phyloP scores from a whole-genome alignment of 2,329 filamentous ascomycete genomes.

The Aspergillus brunneoviolaceus region DNA sequence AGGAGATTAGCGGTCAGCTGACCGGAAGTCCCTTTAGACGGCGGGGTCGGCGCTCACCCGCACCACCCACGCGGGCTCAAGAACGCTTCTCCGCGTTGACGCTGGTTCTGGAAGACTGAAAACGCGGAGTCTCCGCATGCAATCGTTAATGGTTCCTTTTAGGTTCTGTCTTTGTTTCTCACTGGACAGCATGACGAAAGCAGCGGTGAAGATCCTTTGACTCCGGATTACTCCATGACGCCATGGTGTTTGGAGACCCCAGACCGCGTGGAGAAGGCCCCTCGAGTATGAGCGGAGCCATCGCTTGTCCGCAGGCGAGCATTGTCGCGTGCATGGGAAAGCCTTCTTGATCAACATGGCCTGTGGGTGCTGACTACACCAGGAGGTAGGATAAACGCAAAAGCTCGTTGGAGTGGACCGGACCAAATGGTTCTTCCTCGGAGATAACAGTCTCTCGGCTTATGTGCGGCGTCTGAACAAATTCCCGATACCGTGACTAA shows the following conservation, averaged over 20 bases:
- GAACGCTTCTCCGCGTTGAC: slow-evolving; percentile 7
- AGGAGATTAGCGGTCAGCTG: background rate
- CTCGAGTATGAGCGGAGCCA: background rate
- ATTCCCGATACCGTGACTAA: background rate
- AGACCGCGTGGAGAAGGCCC: background rate
- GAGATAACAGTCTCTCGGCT: background rate
- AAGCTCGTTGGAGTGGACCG: background rate
- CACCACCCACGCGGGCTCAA: background rate
- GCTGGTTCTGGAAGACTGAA: slow-evolving; percentile 1
- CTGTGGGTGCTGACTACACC: background rate
- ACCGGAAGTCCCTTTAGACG: slow-evolving; percentile 9
- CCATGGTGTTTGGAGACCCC: background rate
- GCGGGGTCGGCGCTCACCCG: background rate
- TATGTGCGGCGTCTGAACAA: background rate
- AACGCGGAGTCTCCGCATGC: slow-evolving; percentile 8
- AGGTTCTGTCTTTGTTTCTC: background rate
- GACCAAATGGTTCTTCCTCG: background rate
- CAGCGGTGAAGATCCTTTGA: background rate
- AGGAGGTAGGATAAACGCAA: background rate
- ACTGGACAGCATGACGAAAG: background rate
- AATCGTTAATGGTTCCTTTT: background rate
- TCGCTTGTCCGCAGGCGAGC: background rate
- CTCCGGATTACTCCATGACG: background rate
- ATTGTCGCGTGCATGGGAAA: background rate
- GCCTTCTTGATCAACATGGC: background rate